Evolutionary conservation across 2,329 filamentous ascomycete genomes (phyloP).

Genomic region (Emericellopsis cladophorae): DNA sequence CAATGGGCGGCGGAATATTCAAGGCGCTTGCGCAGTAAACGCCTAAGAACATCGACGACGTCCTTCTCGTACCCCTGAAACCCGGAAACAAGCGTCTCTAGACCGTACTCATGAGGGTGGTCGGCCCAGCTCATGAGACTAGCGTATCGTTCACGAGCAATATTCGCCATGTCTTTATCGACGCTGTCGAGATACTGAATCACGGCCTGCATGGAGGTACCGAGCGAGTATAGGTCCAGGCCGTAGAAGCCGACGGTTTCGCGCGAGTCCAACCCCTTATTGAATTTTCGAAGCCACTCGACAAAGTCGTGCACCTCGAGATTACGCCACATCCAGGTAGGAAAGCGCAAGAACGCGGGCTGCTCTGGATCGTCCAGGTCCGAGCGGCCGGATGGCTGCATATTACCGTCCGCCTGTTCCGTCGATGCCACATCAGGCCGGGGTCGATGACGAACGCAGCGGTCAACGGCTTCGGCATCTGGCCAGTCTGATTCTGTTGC

Average conservation of each 20-base stretch:
- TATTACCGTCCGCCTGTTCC: conserved; percentile 5
- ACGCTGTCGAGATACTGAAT: conserved; percentile 32
- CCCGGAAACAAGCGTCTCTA: conserved; percentile 19
- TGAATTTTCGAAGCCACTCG: conserved; percentile 35
- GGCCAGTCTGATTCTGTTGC: conserved; percentile 42
- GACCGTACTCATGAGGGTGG: conserved; percentile 33
- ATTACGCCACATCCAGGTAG: conserved; percentile 45
- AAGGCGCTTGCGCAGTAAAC: conserved; percentile 26
- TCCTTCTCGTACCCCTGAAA: conserved; percentile 30
- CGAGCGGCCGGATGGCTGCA: conserved; percentile 5
- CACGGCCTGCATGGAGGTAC: conserved; percentile 28
- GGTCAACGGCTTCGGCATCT: conserved; percentile 35
- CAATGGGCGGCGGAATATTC: conserved; percentile 19
- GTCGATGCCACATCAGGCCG: conserved; percentile 17
- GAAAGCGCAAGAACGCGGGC: conserved; percentile 33
- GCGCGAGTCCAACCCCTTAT: conserved; percentile 10
- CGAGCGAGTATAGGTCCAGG: conserved; percentile 38
- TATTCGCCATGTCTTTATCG: conserved; percentile 26
- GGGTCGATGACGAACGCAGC: conserved; percentile 32
- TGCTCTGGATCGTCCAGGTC: conserved; percentile 4
- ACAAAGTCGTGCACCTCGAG: conserved; percentile 34
- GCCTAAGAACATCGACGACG: conserved; percentile 29
- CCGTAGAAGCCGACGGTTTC: conserved; percentile 29
- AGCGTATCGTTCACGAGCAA: conserved; percentile 29
- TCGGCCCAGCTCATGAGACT: conserved; percentile 34